Base-by-base conservation (phyloP, 108 stramenopile genomes). In the Skeletonema potamos region DNA sequence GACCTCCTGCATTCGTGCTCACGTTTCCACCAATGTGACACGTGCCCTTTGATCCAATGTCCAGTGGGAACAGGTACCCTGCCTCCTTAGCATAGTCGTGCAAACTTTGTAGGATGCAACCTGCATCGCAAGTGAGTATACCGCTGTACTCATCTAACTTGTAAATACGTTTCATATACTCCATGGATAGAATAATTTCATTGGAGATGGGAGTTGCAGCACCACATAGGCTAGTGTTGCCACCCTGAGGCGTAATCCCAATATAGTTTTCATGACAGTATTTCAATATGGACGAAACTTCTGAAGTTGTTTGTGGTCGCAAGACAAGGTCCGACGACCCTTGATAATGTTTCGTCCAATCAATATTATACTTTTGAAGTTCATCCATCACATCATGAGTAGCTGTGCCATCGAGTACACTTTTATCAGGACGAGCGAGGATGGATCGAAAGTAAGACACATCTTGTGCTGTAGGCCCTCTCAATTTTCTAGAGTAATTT, bases 11-110 rank as follows among this genome's bases (percentile, higher is more conserved):
- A 64, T 98, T 98, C 34, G 98, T 99, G 48, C 85, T 81, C 13
- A 98, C 72, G 66, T 96, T 98, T 27, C 99, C 99, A 15, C 99
- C 99, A 72, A 99, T 97, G 60, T 85, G 86, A 79, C 99, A 99
- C 3, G 88, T 84, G 10, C 99, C 99, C 68, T 97, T 97, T 30
- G 97, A 89, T 13, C 99, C 99, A 18, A 99, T 81, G 62, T 98
- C 99, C 13, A 98, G 70, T 2, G 99, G 99, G 29, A 97, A 84
- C 29, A 94, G 61, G 68, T 58, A 70, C 33, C 86, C 90, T 0
- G 64, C 63, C 24, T 82, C 68, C 8, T 70, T 60, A 1, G 92
- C 87, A 60, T 80, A 88, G 51, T 82, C 72, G 64, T 96, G 94
- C 12, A 98, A 73, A 26, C 85, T 76, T 62, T 94, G 89, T 9